Conservation (phyloP, 1,139 yeast genomes). For the Blastobotrys raffinosifermentans region DNA sequence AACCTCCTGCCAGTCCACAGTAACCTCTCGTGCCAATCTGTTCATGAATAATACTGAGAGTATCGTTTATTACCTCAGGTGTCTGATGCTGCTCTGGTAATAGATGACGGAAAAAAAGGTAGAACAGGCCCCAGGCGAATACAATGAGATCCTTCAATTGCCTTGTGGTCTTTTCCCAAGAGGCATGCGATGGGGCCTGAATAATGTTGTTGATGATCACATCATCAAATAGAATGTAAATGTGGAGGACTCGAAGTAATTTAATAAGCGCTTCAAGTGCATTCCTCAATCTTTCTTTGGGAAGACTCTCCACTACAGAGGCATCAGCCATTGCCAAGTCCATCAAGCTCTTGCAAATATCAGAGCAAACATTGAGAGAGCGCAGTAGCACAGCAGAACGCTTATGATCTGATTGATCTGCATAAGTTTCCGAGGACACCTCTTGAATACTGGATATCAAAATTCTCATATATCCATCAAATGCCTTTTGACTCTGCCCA, state of each 20-base stretch:
- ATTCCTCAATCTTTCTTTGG: conserved; percentile 12
- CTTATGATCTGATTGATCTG: conserved; percentile 22
- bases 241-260: conserved; percentile 38
- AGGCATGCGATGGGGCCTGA: conserved; percentile 29
- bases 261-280: conserved; percentile 31
- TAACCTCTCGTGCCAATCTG: conserved; percentile 64
- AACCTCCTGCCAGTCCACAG: conserved; percentile 62
- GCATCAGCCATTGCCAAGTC: conserved; percentile 22
- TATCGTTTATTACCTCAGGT: conserved; percentile 35
- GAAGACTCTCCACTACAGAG: conserved; percentile 14
- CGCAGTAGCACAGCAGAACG: conserved; percentile 31
- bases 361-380: conserved; percentile 45
- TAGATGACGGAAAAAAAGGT: conserved; percentile 23
- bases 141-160: conserved; percentile 50
- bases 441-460: conserved; percentile 40
- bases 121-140: conserved; percentile 39
- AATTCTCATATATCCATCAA: conserved; percentile 52
- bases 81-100: conserved; percentile 20
- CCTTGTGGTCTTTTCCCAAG: conserved; percentile 34
- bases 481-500: conserved; percentile 39
- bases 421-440: conserved; percentile 22
- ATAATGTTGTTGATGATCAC: conserved; percentile 29
- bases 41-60: conserved; percentile 59
- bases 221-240: conserved; percentile 39
- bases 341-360: conserved; percentile 33